A percentile compares a stretch with the other conserved stretches of the same genome.
phyloP scores from a whole-genome alignment of 2,329 filamentous ascomycete genomes.

The Lachnellula subtilissima region DNA sequence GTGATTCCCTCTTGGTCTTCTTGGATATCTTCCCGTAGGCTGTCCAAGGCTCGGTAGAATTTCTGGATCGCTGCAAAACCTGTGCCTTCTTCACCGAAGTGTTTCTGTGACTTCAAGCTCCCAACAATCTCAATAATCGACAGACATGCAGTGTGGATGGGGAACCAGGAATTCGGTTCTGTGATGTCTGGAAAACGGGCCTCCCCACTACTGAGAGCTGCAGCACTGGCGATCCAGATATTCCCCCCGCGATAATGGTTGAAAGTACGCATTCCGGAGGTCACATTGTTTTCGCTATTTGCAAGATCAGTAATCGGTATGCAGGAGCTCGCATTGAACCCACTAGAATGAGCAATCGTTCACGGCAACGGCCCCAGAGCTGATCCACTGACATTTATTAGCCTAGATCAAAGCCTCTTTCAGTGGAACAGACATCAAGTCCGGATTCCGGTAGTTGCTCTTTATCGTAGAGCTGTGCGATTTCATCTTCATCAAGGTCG shows the following conservation, averaged over 20 bases:
- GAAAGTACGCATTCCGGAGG: no score
- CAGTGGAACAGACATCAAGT: background rate
- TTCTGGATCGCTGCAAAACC: background rate
- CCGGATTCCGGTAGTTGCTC: background rate
- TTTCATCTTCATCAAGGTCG: constrained; percentile 3
- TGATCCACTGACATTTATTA: background rate
- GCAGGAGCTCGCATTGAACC: background rate
- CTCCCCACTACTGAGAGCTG: background rate
- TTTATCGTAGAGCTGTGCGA: constrained; percentile 2
- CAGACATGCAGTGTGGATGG: constrained; percentile 4
- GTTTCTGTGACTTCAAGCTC: background rate
- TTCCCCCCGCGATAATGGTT: no score
- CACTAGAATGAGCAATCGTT: constrained; percentile 2
- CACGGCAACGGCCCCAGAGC: background rate
- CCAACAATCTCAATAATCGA: constrained; percentile 3
- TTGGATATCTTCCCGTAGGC: background rate
- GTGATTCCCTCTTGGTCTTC: constrained; percentile 1
- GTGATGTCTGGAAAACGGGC: constrained; percentile 1
- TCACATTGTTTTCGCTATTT: no score
- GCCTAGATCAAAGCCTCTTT: background rate
- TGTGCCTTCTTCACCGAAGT: background rate
- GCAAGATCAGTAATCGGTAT: no score
- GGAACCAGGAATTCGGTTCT: constrained; percentile 1
- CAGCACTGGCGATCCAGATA: no score
- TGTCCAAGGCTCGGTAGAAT: background rate